Percentiles rank a stretch among this genome's conserved stretches.
phyloP scores from a whole-genome alignment of 176 grass and related monocot species.

The Oryza nivara region DNA sequence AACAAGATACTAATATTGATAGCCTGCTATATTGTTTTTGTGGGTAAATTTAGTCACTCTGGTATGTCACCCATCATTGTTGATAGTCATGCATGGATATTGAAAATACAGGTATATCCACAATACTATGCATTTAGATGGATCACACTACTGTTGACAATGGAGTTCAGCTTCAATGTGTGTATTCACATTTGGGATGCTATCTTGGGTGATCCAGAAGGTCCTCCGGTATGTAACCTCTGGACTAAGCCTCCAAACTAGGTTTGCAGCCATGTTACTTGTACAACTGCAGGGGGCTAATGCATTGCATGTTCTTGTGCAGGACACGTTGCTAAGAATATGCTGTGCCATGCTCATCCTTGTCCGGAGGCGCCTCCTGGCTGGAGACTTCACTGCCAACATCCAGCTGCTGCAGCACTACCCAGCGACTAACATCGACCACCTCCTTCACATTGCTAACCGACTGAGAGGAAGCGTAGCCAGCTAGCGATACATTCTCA shows the following conservation, averaged over 20 bases:
- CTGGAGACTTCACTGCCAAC: slow-evolving; percentile 84
- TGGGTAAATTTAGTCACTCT: slow-evolving; percentile 1
- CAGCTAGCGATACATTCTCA: slow-evolving; percentile 24
- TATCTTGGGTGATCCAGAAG: slow-evolving; percentile 80
- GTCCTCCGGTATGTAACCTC: slow-evolving; percentile 57
- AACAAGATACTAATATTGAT: background rate
- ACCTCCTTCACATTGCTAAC: slow-evolving; percentile 79
- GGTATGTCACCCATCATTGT: background rate
- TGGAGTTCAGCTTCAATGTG: slow-evolving; percentile 79
- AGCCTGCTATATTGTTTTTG: background rate
- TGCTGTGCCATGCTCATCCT: slow-evolving; percentile 94
- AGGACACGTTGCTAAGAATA: slow-evolving; percentile 88
- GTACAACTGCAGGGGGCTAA: background rate
- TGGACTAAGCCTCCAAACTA: slow-evolving; percentile 1
- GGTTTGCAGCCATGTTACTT: background rate
- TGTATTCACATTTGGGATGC: slow-evolving; percentile 92
- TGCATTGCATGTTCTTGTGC: slow-evolving; percentile 30
- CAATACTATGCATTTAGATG: slow-evolving; percentile 99
- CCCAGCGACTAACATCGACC: slow-evolving; percentile 67
- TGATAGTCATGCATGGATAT: slow-evolving; percentile 12
- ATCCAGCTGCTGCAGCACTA: slow-evolving; percentile 93
- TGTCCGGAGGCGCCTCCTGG: slow-evolving; percentile 62
- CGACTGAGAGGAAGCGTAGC: slow-evolving; percentile 60
- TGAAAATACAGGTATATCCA: slow-evolving; percentile 70
- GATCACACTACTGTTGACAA: slow-evolving; percentile 86